Base-by-base conservation (phyloP, 2,329 filamentous ascomycete genomes). In the Colletotrichum kahawae region DNA sequence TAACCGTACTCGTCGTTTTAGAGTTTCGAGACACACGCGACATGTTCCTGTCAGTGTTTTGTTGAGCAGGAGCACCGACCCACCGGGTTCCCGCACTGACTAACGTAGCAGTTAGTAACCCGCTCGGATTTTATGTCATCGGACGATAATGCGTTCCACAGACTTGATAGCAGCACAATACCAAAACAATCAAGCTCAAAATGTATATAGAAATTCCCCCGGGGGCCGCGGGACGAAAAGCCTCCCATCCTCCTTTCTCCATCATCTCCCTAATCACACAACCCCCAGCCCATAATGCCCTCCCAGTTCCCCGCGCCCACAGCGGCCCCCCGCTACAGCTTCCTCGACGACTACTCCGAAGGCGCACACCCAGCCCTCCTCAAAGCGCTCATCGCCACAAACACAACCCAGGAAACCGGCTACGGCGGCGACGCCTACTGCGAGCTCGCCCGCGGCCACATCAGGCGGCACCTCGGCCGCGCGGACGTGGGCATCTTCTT, bases 271-370 rank as follows among this genome's bases (percentile, higher is more conserved):
- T 24, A 12, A 36, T 14, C 13, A 36, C 24, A 24, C 4, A 31
- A 18, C 7, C 1, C 5, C 27, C 1, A 21, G 0, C 8, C n/a
- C 57, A 62, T 8, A 51, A 75, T 75, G 72, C 72, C 72, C 6
- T 72, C 72, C 8, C 63, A 75, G 8, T 38, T 67, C 21, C 68
- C 56, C 10, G 33, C 18, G 7, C 62, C 54, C 6, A 10, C 57
- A 21, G 31, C 43, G 8, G 14, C 56, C 5, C 63, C 56, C 24
- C 74, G 71, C 34, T 89, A 88, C 78, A 88, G 86, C 79, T 87
- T 89, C 71, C 82, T 87, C 62, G 88, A 89, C 77, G 88, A 89
- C 76, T 89, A 89, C 78, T 88, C 86, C 79, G 87, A 89, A 74
- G 88, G 88, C 43, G 88, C 87, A 0, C 88, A 89, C 74, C 88